These are phyloP conservation scores for Septoria linicola DNA, from an alignment of 2,329 filamentous ascomycete genomes.

Conservation along the genomic window DNA sequence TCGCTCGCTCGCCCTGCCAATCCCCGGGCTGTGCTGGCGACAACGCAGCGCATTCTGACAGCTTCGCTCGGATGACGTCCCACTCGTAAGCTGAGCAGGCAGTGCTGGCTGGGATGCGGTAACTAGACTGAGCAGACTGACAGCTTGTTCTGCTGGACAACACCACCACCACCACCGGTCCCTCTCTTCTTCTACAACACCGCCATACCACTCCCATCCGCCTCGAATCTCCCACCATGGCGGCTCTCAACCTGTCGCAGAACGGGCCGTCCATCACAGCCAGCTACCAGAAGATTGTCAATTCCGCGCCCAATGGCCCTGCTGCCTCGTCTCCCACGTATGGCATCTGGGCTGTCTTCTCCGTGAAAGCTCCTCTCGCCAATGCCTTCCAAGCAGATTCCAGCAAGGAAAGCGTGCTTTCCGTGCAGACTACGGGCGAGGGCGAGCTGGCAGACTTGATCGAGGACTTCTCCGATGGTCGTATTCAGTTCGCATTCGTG, in stretches of 20 bases:
- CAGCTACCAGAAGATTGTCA: conserved; percentile 66
- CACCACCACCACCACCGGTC: background rate
- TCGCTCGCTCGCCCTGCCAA: no score
- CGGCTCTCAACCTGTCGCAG: conserved; percentile 56
- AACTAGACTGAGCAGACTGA: no score
- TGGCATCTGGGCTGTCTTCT: conserved; percentile 91
- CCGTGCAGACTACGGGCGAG: conserved; percentile 90
- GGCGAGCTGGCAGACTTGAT: conserved; percentile 86
- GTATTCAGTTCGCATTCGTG: conserved; percentile 93
- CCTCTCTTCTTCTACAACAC: background rate
- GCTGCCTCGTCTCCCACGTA: conserved; percentile 72
- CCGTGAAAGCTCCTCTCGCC: conserved; percentile 84
- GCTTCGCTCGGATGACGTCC: no score
- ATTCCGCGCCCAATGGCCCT: conserved; percentile 57
- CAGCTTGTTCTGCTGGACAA: background rate
- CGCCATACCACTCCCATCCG: background rate
- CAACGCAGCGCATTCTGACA: no score
- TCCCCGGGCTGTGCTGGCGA: no score
- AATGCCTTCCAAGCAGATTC: conserved; percentile 86
- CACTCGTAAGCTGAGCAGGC: no score
- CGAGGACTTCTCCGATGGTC: conserved; percentile 95
- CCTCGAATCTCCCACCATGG: conserved; percentile 61
- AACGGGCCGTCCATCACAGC: conserved; percentile 55
- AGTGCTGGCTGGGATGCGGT: no score
- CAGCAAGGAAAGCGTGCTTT: conserved; percentile 90